Evolutionary conservation across 2,329 filamentous ascomycete genomes (phyloP), one percentile per base, ranked within the genome.

Genomic region (Sclerotiophoma versabilis): DNA sequence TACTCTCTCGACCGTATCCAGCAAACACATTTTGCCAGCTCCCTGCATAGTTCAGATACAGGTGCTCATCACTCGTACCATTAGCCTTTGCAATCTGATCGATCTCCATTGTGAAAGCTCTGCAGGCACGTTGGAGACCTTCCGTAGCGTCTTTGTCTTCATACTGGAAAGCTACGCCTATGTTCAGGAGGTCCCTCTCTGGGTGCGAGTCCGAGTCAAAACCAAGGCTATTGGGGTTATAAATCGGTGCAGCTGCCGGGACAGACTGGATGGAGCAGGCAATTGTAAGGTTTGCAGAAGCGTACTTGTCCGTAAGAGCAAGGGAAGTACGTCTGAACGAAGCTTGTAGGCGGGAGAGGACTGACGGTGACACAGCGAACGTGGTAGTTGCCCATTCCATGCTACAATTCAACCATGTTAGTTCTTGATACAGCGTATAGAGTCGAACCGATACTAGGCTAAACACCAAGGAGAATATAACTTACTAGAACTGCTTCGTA

Each of bases 21-120:
- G 44, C 37, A 20, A 62, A 15, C 1, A 72, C 69, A 36, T 73
- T 63, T 57, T 77, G 75, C 57, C 66, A 75, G 32, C 49, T 41
- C 3, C 63, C 70, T 14, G 73, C 72, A 55, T 74, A 76, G 37
- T 73, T 75, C 42, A 70, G 46, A 45, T 74, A 70, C 12, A 71
- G 42, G 22, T 47, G 65, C 5, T 43, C 36, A 37, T 55, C 34
- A 15, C 46, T 50, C 3, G 64, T 53, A 3, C 59, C 63, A 42
- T 65, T 65, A 11, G 58, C 50, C 22, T 62, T 56, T 2, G 66
- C 60, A 1, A 64, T 26, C 0, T 54, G 58, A 10, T 68, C 60
- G 5, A 69, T 54, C 4, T 58, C 26, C 26, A 57, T 49, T 6
- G 66, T 42, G 20, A 68, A 37, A 2, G 9, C n/a, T 12, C 22